Evolutionary conservation across 1,284 basidiomycete species (phyloP), one percentile per base, ranked within the genome.

Genomic region (Coniferiporia weirii): DNA sequence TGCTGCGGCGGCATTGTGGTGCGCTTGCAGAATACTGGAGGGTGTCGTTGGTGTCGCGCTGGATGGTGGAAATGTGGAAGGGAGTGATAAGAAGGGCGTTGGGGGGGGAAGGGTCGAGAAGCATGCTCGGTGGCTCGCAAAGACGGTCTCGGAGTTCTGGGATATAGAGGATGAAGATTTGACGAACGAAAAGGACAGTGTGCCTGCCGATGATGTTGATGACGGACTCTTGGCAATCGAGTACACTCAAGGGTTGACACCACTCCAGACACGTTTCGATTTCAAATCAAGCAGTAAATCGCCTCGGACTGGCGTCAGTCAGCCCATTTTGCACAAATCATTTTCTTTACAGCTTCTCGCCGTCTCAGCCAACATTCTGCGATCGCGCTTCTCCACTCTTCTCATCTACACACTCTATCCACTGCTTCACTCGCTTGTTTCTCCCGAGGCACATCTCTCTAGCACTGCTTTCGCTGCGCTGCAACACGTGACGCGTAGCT

Each of bases 401-500:
- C 82, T 97, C 47, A 80, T 96, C 22, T 79, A 91, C 51, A 76
- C 84, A 0, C 75, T 97, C 1, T 97, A 97, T 73, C 90, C 90
- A 0, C 71, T 96, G 36, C 81, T 98, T 15, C 87, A 91, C 54
- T 89, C 89, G 10, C 75, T 95, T 47, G 83, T 93, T 40, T 92
- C 92, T 0, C 76, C 85, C 0, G 72, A 79, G 17, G 72, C 81
- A 1, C 78, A 87, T 64, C 76, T 95, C 6, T 85, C 87, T 7
- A 75, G 81, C 1, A 89, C 87, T 20, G 93, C 87, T 1, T 75
- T 87, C 4, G 81, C 84, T 4, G 76, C 92, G 1, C 77, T 98
- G 44, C 71, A 80, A 61, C 84, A 80, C 62, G 80, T 95, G 47
- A 79, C 92, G 1, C 74, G 79, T 20, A 76, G 83, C 58, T 83